These are phyloP conservation scores for Ceratocystis papillata DNA, from an alignment of 2,329 filamentous ascomycete species.

Conservation along the genomic window DNA sequence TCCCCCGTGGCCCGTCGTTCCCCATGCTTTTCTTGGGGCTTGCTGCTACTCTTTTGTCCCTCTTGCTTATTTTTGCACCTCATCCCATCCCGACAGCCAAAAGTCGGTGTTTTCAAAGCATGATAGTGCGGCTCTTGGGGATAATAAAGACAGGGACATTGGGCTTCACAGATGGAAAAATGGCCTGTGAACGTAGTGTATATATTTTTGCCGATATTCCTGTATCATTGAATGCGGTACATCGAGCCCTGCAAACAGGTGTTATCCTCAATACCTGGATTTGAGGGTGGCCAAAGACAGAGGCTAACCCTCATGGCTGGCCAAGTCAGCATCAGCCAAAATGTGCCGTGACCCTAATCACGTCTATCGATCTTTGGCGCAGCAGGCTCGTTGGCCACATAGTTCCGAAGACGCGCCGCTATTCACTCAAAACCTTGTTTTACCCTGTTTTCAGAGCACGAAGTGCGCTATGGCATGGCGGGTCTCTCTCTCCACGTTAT, in stretches of 20 bases:
- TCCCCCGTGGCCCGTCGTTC: not conserved
- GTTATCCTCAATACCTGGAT: not conserved
- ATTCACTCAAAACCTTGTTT: not conserved
- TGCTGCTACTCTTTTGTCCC: not conserved
- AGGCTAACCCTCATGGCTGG: not conserved
- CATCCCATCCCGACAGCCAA: slow-evolving; percentile 16
- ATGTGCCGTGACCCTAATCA: not conserved
- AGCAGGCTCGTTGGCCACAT: not conserved
- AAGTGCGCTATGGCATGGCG: not conserved
- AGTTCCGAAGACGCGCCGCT: not conserved
- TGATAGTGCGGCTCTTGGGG: not conserved
- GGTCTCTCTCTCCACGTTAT: too few species aligned
- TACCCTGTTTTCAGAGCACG: too few species aligned
- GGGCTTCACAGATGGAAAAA: not conserved
- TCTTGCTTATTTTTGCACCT: slow-evolving; percentile 11
- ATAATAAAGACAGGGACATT: not conserved
- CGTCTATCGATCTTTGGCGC: not conserved
- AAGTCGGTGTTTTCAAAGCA: slow-evolving; percentile 12
- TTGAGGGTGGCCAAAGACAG: not conserved
- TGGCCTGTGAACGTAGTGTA: not conserved
- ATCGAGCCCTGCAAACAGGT: not conserved
- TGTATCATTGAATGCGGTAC: not conserved
- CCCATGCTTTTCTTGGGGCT: slow-evolving; percentile 14
- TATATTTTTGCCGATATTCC: not conserved
- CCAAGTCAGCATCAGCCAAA: not conserved